Evolutionary conservation across 2,329 filamentous ascomycete species (phyloP), one percentile per base, ranked within the genome.

Genomic region (Knufia petricola): DNA sequence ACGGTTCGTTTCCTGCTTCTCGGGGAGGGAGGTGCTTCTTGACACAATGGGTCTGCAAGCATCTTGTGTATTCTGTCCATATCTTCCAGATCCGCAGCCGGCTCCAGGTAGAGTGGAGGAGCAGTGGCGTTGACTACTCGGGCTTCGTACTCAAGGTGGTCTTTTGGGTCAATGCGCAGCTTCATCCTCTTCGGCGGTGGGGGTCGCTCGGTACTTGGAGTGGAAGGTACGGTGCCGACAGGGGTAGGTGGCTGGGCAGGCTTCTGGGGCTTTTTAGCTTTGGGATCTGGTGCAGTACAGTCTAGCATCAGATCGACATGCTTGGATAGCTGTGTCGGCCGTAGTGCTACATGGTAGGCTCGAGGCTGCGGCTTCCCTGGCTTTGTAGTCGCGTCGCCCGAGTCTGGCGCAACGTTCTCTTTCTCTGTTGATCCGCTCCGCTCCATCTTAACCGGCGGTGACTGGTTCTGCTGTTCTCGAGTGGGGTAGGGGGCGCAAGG

Each of bases 1-100:
- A 94, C 83, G 0, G 92, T 98, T 53, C 90, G 81, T 73, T 98
- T 96, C 50, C 92, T 77, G 6, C 82, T 83, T 73, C 95, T 95
- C 2, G 88, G 88, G 52, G 84, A 78, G 0, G 92, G 90, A 8
- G 87, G 82, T 37, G 79, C 73, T 43, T 84, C 78, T 24, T 79
- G 77, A 64, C 95, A 86, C 49, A 87, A 79, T 4, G 88, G 84
- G 63, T 94, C 85, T 17, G 79, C 75, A 57, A 90, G 72, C 15
- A 76, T 72, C 24, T 87, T 80, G 2, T 96, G 73, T 2, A 94
- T 73, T 9, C 74, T 73, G 41, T 88, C 82, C 1, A 81, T 81
- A 55, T 88, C 83, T 41, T 80, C 79, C 2, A 78, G 69, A 53
- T 69, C 84, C 56, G 77, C 78, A 1, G 85, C 85, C 0, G 88